phyloP scores from a whole-genome alignment of 176 grass and related monocot species.

The Musa beccarii region DNA sequence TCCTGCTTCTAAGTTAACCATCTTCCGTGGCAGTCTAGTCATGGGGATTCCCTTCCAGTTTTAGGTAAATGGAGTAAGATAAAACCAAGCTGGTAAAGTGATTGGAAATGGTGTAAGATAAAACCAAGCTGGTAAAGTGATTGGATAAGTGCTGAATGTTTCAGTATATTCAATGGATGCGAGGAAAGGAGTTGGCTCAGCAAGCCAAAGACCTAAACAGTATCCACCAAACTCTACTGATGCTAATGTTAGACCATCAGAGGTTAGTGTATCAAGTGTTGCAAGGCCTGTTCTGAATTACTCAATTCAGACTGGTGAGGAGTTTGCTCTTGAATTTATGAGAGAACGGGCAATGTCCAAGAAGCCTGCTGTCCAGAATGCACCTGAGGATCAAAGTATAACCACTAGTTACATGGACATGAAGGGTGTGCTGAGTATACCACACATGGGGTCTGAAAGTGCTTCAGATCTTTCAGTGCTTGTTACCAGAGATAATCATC shows the following conservation, averaged over 20 bases:
- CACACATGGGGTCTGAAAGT: conserved; percentile 33
- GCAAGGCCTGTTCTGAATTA: conserved; percentile 76
- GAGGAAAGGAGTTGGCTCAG: conserved; percentile 29
- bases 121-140: not conserved
- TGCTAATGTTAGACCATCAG: conserved; percentile 27
- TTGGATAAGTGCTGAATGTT: not conserved
- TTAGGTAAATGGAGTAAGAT: not conserved
- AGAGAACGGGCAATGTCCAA: conserved; percentile 66
- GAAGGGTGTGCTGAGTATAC: conserved; percentile 32
- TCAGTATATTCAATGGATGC: conserved; percentile 32
- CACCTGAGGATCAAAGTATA: conserved; percentile 39
- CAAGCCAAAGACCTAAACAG: conserved; percentile 25
- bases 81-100: not conserved
- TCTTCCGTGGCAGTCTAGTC: not conserved
- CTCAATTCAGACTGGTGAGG: conserved; percentile 96
- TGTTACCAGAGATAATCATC: conserved; percentile 25
- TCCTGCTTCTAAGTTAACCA: not conserved
- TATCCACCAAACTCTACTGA: conserved; percentile 28
- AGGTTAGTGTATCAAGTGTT: conserved; percentile 23
- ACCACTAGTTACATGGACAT: conserved; percentile 43
- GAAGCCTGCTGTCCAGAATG: conserved; percentile 40
- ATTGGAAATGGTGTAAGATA: not conserved
- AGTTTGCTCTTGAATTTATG: conserved; percentile 95
- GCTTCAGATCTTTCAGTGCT: conserved; percentile 43
- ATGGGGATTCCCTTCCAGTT: not conserved